Evolutionary conservation across 106 monocot species (phyloP).

Genomic region (Posidonia australis): DNA sequence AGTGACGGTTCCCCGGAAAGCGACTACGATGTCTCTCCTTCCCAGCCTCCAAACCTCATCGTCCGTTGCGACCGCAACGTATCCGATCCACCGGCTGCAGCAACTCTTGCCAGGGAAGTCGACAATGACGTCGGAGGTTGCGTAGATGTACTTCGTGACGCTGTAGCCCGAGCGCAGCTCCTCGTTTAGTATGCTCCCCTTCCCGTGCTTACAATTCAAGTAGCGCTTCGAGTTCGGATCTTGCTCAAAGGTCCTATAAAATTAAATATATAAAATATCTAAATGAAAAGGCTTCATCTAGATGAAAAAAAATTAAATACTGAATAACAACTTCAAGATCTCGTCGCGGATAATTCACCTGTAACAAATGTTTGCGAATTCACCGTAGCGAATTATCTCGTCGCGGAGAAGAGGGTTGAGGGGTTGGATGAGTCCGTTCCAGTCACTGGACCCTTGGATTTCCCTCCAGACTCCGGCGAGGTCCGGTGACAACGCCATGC

Average conservation of each 20-base stretch:
- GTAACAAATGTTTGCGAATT: constrained; percentile 29
- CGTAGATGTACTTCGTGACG: constrained; percentile 36
- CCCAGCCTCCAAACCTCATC: constrained; percentile 12
- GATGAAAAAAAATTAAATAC: no score
- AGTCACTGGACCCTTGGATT: constrained; percentile 18
- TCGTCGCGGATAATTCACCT: constrained; percentile 5
- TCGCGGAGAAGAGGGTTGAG: constrained; percentile 15
- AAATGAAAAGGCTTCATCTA: neutral
- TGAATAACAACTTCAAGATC: neutral
- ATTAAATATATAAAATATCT: neutral
- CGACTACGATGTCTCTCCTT: constrained; percentile 18
- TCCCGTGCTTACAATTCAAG: constrained; percentile 28
- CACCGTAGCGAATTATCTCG: constrained; percentile 31
- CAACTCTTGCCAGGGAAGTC: constrained; percentile 6
- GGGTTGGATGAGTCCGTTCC: constrained; percentile 12
- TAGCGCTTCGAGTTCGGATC: constrained; percentile 19
- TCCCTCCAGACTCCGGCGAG: constrained; percentile 18
- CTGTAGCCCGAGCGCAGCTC: constrained; percentile 21
- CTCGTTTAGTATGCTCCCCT: constrained; percentile 8
- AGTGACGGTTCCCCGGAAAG: constrained; percentile 27
- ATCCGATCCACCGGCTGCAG: constrained; percentile 29
- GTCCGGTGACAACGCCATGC: no score
- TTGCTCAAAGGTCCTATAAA: constrained; percentile 19
- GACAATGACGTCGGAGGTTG: constrained; percentile 2
- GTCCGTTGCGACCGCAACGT: constrained; percentile 20